These are phyloP conservation scores for Rosa rugosa DNA, from an alignment of 306 rosid genomes.

Conservation along the genomic window DNA sequence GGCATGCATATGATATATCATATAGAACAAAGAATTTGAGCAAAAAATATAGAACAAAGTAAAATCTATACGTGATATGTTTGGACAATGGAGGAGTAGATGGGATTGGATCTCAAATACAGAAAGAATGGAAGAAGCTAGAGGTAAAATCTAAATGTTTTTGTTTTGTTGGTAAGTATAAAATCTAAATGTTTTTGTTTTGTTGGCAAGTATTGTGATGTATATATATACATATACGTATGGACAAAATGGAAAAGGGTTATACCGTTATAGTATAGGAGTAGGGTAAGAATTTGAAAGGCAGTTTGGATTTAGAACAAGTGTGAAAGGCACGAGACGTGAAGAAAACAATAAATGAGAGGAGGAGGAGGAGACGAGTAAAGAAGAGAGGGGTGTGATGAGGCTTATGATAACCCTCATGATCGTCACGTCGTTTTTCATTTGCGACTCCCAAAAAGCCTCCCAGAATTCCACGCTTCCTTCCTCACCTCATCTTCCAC, in stretches of 20 bases:
- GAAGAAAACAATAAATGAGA: slow-evolving; percentile 52
- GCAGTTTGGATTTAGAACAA: slow-evolving; percentile 94
- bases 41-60: too few species aligned
- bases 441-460: slow-evolving; percentile 73
- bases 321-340: slow-evolving; percentile 81
- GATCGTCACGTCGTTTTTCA: slow-evolving; percentile 96
- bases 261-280: slow-evolving; percentile 6
- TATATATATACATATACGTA: background rate
- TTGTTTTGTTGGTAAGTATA: background rate
- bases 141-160: background rate
- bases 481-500: slow-evolving; percentile 5
- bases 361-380: slow-evolving; percentile 17
- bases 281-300: slow-evolving; percentile 27
- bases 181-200: background rate
- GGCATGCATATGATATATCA: background rate
- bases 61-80: background rate
- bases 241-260: slow-evolving; percentile 6
- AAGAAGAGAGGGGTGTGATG: slow-evolving; percentile 37
- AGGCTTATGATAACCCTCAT: slow-evolving; percentile 92
- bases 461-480: slow-evolving; percentile 69
- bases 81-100: slow-evolving; percentile 16
- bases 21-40: too few species aligned
- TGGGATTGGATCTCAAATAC: slow-evolving; percentile 12
- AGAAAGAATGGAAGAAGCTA: slow-evolving; percentile 3
- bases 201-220: background rate